Percentiles rank a stretch among this genome's conserved stretches.
Evolutionary conservation across 2,329 filamentous ascomycete genomes (phyloP).

Genomic region (Colletotrichum graminicola): DNA sequence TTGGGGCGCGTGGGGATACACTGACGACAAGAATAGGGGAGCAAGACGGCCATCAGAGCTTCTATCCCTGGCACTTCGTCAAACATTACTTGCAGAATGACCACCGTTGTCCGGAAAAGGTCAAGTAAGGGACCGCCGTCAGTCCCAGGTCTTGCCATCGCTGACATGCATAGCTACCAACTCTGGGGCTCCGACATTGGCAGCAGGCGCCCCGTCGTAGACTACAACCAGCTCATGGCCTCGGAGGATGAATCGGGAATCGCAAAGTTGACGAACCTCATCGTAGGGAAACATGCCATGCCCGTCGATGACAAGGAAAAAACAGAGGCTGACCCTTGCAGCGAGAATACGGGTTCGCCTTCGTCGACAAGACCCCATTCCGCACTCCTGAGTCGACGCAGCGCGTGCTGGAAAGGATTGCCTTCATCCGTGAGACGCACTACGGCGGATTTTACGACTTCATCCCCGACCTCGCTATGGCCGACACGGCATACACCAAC

Average conservation of each 20-base stretch:
- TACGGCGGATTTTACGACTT: constrained; percentile 89
- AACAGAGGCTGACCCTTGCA: constrained; percentile 50
- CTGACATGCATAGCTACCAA: constrained; percentile 41
- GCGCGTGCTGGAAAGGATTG: constrained; percentile 81
- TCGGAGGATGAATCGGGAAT: constrained; percentile 64
- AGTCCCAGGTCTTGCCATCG: background rate
- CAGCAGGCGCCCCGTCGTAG: constrained; percentile 67
- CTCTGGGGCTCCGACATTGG: constrained; percentile 53
- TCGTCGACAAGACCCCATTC: constrained; percentile 76
- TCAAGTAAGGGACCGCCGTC: constrained; percentile 47
- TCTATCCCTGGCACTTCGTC: constrained; percentile 75
- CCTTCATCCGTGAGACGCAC: constrained; percentile 90
- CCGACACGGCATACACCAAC: constrained; percentile 93
- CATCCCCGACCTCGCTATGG: constrained; percentile 86
- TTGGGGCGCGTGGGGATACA: too few relatives aligned
- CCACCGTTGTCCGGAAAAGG: constrained; percentile 50
- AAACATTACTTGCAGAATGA: constrained; percentile 56
- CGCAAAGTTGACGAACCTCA: constrained; percentile 71
- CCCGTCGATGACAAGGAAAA: background rate
- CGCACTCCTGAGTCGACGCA: constrained; percentile 78
- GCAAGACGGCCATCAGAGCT: constrained; percentile 75
- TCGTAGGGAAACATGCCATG: constrained; percentile 60
- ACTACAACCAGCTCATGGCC: constrained; percentile 71
- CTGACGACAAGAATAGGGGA: constrained; percentile 64
- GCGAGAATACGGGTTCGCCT: constrained; percentile 80